Base-by-base conservation (phyloP, 2,329 filamentous ascomycete genomes). In the Trichoderma sp. region DNA sequence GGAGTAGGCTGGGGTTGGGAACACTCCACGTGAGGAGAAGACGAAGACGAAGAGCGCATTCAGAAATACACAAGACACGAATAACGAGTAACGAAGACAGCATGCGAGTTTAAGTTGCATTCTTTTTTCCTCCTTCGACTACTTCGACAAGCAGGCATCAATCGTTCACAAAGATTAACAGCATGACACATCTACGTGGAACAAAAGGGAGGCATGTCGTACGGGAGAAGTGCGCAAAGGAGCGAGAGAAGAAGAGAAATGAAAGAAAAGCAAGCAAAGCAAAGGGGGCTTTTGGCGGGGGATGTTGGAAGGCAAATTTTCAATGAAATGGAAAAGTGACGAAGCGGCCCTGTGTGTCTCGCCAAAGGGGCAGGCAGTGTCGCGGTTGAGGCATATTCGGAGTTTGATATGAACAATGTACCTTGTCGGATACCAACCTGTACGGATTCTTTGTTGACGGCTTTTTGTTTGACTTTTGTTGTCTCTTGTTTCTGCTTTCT, bases 1-100 rank as follows among this genome's bases (percentile, higher is more conserved):
- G 0, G 80, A 92, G 43, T 94, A 93, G 68, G 68, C 45, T 12
- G 48, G 19, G 19, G 10, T 7, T 2, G 10, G 41, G 47, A 3
- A 5, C 17, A 30, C 17, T 17, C 30, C 7, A 43, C 21, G 26
- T 28, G 58, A 24, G n/a, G n/a, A 14, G 2, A 12, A 51, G 19
- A 12, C 7, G 9, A 24, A 44, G 45, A 26, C 4, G 34, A 24
- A 50, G 30, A 10, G 45, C 30, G 17, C 15, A 5, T 52, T 24
- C 50, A 7, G 47, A 54, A 50, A 58, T 58, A 60, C 54, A 41
- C 10, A 56, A n/a, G 48, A 62, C 12, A 45, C 24, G 17, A 41
- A 54, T 43, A 24, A 62, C 48, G 48, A 54, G 26, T 30, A 44
- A 62, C 34, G 59, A 62, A 45, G 39, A 39, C 39, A 61, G 47